Evolutionary conservation across 1,284 basidiomycete species (phyloP).

Genomic region (Flammula alnicola): DNA sequence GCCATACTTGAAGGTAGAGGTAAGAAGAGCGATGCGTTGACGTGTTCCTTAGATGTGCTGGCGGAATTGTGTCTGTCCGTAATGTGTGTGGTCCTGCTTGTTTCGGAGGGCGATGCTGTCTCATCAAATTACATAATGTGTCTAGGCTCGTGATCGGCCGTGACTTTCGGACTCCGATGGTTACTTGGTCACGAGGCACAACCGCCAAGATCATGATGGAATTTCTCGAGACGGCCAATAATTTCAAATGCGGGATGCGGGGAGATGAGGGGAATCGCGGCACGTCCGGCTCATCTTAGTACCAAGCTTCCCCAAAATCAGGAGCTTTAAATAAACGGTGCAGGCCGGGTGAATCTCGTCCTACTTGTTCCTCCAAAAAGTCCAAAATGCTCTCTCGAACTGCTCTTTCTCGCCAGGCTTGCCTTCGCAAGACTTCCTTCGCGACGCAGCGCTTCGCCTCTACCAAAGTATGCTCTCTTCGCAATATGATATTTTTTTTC

Average conservation of each 20-base stretch:
- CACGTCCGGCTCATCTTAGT: no score
- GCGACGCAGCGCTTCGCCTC: conserved; percentile 59
- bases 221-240: not conserved
- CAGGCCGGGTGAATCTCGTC: conserved; percentile 2
- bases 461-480: conserved; percentile 55
- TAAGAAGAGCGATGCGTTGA: conserved; percentile 22
- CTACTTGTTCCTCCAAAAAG: conserved; percentile 3
- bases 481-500: not conserved
- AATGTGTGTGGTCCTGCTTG: conserved; percentile 31
- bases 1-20: conserved; percentile 60
- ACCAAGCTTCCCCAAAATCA: no score
- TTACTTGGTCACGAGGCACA: no score
- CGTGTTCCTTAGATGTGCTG: conserved; percentile 38
- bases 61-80: conserved; percentile 22
- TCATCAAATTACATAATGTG: no score
- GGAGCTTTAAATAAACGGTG: conserved; percentile 3
- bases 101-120: conserved; percentile 17
- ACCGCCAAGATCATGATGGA: no score
- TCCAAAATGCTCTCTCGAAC: conserved; percentile 26
- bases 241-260: not conserved
- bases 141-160: no score
- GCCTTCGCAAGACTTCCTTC: conserved; percentile 19
- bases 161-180: no score
- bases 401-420: conserved; percentile 26
- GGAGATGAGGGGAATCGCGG: not conserved